Evolutionary conservation across 2,329 filamentous ascomycete genomes (phyloP).

Genomic region (Aspergillus chevalieri): DNA sequence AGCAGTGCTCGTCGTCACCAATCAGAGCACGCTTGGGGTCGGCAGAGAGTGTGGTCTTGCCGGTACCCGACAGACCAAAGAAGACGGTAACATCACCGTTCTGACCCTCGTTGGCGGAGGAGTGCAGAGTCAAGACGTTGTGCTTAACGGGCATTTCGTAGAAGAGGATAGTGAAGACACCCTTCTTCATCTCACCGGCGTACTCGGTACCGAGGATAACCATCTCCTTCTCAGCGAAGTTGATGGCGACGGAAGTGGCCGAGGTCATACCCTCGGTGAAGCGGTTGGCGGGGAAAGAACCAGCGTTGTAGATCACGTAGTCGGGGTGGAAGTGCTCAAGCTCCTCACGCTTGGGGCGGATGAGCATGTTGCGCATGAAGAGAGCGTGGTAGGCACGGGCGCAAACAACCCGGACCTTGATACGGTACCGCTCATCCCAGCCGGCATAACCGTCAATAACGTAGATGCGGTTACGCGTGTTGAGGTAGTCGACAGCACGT

Average conservation of each 20-base stretch:
- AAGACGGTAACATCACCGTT: slow-evolving; percentile 95
- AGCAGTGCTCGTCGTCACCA: slow-evolving; percentile 99
- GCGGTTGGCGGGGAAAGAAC: slow-evolving; percentile 96
- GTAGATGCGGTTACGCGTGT: slow-evolving; percentile 98
- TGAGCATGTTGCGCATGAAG: slow-evolving; percentile 99
- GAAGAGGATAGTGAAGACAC: slow-evolving; percentile 97
- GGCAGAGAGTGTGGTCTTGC: slow-evolving; percentile 96
- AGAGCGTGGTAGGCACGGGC: slow-evolving; percentile 98
- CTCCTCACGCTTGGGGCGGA: slow-evolving; percentile 84
- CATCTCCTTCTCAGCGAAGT: slow-evolving; percentile 99
- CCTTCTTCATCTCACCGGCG: slow-evolving; percentile 96
- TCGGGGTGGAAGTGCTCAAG: slow-evolving; percentile 97
- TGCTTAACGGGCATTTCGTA: slow-evolving; percentile 99
- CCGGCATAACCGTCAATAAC: slow-evolving; percentile 95
- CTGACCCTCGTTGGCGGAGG: slow-evolving; percentile 94
- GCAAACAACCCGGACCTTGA: slow-evolving; percentile 95
- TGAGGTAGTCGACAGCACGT: slow-evolving; percentile 97
- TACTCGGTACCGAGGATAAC: slow-evolving; percentile 99
- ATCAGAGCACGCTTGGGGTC: slow-evolving; percentile 95
- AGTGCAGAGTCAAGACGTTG: slow-evolving; percentile 97
- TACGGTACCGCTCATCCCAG: slow-evolving; percentile 98
- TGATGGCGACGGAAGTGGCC: slow-evolving; percentile 93
- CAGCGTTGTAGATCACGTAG: slow-evolving; percentile 99
- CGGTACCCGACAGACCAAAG: slow-evolving; percentile 96
- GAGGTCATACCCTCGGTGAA: slow-evolving; percentile 99